Evolutionary conservation across 2,329 filamentous ascomycete species (phyloP).

Genomic region (Pestalotiopsis sp.): DNA sequence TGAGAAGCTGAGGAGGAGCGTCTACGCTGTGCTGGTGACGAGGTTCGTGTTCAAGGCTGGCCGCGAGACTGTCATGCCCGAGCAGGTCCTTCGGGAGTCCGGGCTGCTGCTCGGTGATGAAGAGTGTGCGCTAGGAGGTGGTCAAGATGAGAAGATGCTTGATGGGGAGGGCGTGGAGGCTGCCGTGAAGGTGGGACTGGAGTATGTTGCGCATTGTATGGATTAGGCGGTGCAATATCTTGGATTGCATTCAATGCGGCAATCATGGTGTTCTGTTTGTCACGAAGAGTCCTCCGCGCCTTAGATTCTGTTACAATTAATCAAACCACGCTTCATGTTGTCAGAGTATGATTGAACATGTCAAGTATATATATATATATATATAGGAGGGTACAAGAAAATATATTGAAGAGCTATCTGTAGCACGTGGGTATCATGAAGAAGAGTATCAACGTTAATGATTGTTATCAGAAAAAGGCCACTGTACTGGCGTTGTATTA

Average conservation of each 20-base stretch:
- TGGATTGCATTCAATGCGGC: background rate
- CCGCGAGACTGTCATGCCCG: background rate
- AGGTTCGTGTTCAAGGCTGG: constrained; percentile 13
- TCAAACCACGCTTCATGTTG: background rate
- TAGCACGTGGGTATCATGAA: background rate
- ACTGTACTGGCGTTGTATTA: background rate
- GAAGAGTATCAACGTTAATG: background rate
- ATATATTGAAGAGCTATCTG: background rate
- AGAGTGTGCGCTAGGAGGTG: background rate
- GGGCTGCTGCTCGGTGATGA: background rate
- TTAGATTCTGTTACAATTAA: background rate
- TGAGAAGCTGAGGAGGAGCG: background rate
- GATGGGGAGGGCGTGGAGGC: background rate
- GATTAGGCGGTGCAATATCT: background rate
- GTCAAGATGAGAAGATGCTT: background rate
- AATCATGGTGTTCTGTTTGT: background rate
- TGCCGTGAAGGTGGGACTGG: constrained; percentile 4
- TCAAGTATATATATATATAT: background rate
- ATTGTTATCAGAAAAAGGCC: background rate
- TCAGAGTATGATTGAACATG: background rate
- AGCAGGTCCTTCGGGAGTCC: constrained; percentile 3
- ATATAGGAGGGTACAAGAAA: background rate
- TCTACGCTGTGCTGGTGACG: constrained; percentile 7
- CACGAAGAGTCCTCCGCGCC: no score
- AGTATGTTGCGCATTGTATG: background rate